Conservation (phyloP, 2,329 filamentous ascomycete genomes). For the Fusarium pseudocircinatum region DNA sequence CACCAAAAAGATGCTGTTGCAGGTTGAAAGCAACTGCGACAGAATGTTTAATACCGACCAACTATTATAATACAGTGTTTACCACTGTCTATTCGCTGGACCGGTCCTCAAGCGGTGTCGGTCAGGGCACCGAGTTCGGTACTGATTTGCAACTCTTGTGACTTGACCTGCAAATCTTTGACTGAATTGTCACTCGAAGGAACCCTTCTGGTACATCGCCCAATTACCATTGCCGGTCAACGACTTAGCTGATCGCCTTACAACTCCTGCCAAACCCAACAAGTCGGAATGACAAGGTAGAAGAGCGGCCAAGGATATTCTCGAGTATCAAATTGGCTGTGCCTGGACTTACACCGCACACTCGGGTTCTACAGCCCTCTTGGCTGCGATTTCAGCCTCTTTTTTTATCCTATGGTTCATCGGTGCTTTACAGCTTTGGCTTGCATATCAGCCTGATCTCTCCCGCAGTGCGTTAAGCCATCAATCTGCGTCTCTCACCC, state of each 20-base stretch:
- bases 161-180: constrained; percentile 29
- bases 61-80: constrained; percentile 24
- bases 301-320: constrained; percentile 8
- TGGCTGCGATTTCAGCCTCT: not conserved
- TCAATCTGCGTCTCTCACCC: constrained; percentile 1
- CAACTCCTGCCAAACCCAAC: constrained; percentile 18
- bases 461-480: constrained; percentile 1
- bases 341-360: constrained; percentile 20
- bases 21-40: constrained; percentile 21
- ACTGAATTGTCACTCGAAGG: constrained; percentile 16
- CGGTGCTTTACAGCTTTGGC: constrained; percentile 12
- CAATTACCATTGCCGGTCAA: constrained; percentile 13
- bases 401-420: not conserved
- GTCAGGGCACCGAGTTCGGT: constrained; percentile 26
- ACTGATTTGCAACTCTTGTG: constrained; percentile 27
- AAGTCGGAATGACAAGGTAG: not conserved
- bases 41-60: constrained; percentile 7
- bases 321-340: constrained; percentile 4
- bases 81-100: constrained; percentile 10
- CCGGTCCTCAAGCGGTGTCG: constrained; percentile 29
- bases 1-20: constrained; percentile 28
- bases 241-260: constrained; percentile 8
- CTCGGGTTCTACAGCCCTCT: constrained; percentile 2
- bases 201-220: constrained; percentile 16
- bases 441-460: constrained; percentile 13